phyloP scores from a whole-genome alignment of 1,139 yeast genomes.

The Kurtzmaniella quercitrusa region DNA sequence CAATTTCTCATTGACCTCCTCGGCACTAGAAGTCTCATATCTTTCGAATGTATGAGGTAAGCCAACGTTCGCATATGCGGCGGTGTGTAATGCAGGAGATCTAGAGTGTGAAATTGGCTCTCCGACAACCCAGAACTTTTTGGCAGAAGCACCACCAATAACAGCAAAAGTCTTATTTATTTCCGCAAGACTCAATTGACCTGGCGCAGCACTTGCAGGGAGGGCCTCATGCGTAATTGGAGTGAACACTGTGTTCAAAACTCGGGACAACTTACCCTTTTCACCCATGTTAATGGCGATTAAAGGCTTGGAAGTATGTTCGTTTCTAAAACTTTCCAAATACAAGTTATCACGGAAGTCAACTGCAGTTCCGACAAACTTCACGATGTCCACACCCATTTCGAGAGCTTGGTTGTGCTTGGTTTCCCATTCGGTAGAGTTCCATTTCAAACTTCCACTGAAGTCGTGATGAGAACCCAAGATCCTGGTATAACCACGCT shows the following conservation, averaged over 20 bases:
- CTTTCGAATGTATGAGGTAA: conserved; percentile 71
- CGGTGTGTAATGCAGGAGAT: conserved; percentile 81
- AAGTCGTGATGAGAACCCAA: conserved; percentile 84
- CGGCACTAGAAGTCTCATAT: conserved; percentile 66
- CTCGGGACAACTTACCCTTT: conserved; percentile 73
- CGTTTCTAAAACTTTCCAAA: conserved; percentile 63
- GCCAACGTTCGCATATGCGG: conserved; percentile 68
- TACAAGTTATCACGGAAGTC: conserved; percentile 62
- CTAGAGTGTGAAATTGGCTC: conserved; percentile 80
- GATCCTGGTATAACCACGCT: conserved; percentile 59
- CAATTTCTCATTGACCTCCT: conserved; percentile 41
- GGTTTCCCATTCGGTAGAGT: conserved; percentile 66
- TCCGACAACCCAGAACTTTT: conserved; percentile 77
- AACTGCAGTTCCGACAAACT: conserved; percentile 78
- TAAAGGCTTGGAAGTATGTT: conserved; percentile 56
- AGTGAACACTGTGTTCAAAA: conserved; percentile 69
- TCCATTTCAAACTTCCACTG: conserved; percentile 61
- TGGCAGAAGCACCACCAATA: conserved; percentile 57
- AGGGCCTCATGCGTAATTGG: conserved; percentile 74
- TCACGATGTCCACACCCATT: conserved; percentile 69
- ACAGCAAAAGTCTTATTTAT: conserved; percentile 56
- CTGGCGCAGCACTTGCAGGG: conserved; percentile 72
- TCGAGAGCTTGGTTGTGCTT: conserved; percentile 64
- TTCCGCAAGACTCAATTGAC: conserved; percentile 62
- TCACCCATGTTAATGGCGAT: conserved; percentile 83